Conservation (phyloP, 768 basidiomycete genomes). For the Trametes cubensis region DNA sequence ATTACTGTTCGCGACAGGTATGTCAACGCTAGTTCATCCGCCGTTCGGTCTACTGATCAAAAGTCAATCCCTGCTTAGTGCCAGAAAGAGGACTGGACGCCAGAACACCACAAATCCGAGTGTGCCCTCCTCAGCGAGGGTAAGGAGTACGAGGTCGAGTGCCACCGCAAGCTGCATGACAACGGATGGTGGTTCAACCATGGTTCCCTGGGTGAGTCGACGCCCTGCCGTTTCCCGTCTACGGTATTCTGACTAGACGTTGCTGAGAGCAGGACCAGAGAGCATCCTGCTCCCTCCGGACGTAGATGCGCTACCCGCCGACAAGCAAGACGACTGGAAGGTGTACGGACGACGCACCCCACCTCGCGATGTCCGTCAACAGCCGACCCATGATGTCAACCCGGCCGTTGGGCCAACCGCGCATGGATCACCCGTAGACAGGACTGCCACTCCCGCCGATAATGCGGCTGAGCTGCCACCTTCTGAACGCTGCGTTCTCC, state of each 20-base stretch:
- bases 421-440: neutral
- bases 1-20: slow-evolving; percentile 16
- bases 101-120: slow-evolving; percentile 4
- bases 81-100: slow-evolving; percentile 14
- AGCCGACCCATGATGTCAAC: too few relatives aligned
- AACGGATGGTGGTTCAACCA: slow-evolving; percentile 19
- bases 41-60: too few relatives aligned
- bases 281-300: neutral
- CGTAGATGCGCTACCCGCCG: neutral
- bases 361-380: neutral
- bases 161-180: slow-evolving; percentile 2
- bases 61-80: neutral
- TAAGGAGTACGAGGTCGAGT: slow-evolving; percentile 1
- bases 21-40: neutral
- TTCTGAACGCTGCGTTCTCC: neutral
- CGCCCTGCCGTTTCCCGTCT: too few relatives aligned
- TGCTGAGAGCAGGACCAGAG: too few relatives aligned
- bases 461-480: too few relatives aligned
- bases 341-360: neutral
- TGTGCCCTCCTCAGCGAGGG: slow-evolving; percentile 5
- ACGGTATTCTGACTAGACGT: too few relatives aligned
- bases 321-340: neutral
- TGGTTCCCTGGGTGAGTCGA: neutral
- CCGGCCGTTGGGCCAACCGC: too few relatives aligned
- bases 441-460: neutral